phyloP scores from a whole-genome alignment of 2,329 filamentous ascomycete genomes.

The Ophiostoma pallidulum region DNA sequence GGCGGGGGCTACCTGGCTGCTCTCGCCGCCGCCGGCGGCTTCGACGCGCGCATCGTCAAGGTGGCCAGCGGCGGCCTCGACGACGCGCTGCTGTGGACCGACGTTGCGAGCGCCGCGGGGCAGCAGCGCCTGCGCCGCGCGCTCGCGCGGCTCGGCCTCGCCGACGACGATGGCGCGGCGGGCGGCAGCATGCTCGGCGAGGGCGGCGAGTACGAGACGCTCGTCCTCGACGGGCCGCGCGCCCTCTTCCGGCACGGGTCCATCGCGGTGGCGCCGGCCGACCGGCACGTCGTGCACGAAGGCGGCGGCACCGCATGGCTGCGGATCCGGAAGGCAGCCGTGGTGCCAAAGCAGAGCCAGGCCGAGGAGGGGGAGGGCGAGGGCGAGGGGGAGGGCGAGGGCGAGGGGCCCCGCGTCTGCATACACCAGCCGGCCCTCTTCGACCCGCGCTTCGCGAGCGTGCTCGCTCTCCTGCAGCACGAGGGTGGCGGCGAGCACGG shows the following conservation, averaged over 20 bases:
- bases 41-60: constrained; percentile 90
- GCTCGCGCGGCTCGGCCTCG: constrained; percentile 56
- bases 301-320: constrained; percentile 73
- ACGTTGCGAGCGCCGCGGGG: constrained; percentile 53
- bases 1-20: constrained; percentile 47
- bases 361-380: constrained; percentile 19
- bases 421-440: constrained; percentile 55
- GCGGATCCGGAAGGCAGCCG: constrained; percentile 47
- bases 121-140: constrained; percentile 40
- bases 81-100: constrained; percentile 68
- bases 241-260: constrained; percentile 53
- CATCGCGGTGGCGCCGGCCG: constrained; percentile 51
- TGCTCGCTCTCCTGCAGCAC: constrained; percentile 27
- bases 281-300: constrained; percentile 47
- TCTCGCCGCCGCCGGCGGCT: constrained; percentile 65
- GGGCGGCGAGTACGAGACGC: constrained; percentile 91
- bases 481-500: neutral
- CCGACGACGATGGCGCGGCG: constrained; percentile 34
- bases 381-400: constrained; percentile 7
- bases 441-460: constrained; percentile 48
- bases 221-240: constrained; percentile 71
- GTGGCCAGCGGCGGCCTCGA: constrained; percentile 85
- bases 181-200: constrained; percentile 59
- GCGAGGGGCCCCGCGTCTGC: constrained; percentile 6
- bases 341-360: constrained; percentile 33